Evolutionary conservation across 2,329 filamentous ascomycete species (phyloP).

Genomic region (Eutypa lata): DNA sequence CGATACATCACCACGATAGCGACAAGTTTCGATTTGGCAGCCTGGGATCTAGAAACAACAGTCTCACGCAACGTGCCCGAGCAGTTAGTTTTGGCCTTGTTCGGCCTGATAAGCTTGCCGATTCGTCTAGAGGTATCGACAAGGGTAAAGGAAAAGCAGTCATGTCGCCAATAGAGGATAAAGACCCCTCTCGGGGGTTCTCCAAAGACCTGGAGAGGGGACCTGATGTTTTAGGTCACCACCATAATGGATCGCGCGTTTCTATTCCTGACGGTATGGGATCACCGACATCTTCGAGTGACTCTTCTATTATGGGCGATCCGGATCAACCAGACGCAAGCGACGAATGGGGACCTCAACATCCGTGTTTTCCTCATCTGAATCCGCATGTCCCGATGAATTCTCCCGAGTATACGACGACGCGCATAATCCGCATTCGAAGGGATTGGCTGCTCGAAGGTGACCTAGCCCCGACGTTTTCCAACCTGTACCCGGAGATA

Average conservation of each 20-base stretch:
- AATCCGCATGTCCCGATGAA: slow-evolving; percentile 85
- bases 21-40: slow-evolving; percentile 16
- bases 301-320: slow-evolving; percentile 62
- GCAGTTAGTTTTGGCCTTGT: slow-evolving; percentile 29
- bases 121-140: slow-evolving; percentile 28
- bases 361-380: slow-evolving; percentile 90
- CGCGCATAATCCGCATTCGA: slow-evolving; percentile 85
- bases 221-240: slow-evolving; percentile 40
- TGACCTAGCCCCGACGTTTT: slow-evolving; percentile 88
- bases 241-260: slow-evolving; percentile 41
- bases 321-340: slow-evolving; percentile 63
- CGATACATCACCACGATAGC: neutral
- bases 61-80: slow-evolving; percentile 23
- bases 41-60: slow-evolving; percentile 26
- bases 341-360: slow-evolving; percentile 86
- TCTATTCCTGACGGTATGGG: slow-evolving; percentile 51
- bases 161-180: slow-evolving; percentile 39
- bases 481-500: slow-evolving; percentile 94
- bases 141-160: slow-evolving; percentile 51
- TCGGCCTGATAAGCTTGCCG: slow-evolving; percentile 14
- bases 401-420: slow-evolving; percentile 71
- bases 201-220: slow-evolving; percentile 56
- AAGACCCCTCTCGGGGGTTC: slow-evolving; percentile 34
- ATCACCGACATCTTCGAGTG: slow-evolving; percentile 52
- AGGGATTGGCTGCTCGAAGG: slow-evolving; percentile 89